Percentiles rank a stretch among this genome's conserved stretches.
phyloP scores from a whole-genome alignment of 177 flowering plant species.

The Tripterygium wilfordii region DNA sequence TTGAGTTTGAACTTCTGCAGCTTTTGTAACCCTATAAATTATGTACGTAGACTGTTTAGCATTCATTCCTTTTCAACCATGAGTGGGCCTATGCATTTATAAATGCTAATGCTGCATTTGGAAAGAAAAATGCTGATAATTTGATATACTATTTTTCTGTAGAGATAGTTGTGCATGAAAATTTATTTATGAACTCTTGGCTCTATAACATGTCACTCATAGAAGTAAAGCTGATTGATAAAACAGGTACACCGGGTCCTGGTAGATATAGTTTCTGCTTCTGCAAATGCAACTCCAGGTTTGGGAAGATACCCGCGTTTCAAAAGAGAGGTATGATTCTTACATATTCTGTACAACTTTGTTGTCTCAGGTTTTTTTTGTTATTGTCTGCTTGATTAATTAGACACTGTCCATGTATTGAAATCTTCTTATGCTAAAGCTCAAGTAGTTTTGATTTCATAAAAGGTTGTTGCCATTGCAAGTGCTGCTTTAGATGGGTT shows the following conservation, averaged over 20 bases:
- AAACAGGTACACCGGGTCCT: conserved; percentile 84
- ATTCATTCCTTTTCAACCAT: no score
- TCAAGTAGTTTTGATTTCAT: neutral
- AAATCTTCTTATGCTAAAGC: neutral
- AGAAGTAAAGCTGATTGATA: conserved; percentile 1
- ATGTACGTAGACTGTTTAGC: no score
- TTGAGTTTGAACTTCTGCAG: no score
- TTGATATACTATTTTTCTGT: no score
- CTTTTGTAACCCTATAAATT: no score
- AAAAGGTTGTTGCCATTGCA: conserved; percentile 81
- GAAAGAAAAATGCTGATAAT: no score
- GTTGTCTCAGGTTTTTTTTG: neutral
- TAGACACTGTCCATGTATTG: neutral
- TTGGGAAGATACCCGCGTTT: conserved; percentile 97
- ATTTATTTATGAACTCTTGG: no score
- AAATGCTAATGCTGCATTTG: no score
- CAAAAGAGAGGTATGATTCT: conserved; percentile 73
- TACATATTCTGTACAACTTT: neutral
- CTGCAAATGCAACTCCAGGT: conserved; percentile 94
- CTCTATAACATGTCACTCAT: neutral
- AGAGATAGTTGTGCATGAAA: no score
- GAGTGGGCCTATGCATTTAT: no score
- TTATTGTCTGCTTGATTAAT: neutral
- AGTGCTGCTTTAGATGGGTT: conserved; percentile 77
- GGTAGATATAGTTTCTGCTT: conserved; percentile 81